Conservation (phyloP, 805 yeast species). For the Torulaspora delbrueckii region DNA sequence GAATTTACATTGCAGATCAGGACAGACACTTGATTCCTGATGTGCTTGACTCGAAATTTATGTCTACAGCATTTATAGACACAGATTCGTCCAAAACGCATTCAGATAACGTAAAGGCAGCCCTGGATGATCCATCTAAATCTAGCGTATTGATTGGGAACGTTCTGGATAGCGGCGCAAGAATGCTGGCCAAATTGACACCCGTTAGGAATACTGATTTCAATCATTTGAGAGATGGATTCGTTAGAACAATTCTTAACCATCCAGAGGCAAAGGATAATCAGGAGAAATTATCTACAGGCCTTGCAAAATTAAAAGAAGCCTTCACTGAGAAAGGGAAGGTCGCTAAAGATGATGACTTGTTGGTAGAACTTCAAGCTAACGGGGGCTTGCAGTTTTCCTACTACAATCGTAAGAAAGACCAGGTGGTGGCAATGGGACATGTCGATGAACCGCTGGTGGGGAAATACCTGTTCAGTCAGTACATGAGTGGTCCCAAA, state of each 20-base stretch:
- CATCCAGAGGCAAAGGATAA: slow-evolving; percentile 54
- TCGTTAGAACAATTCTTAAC: slow-evolving; percentile 71
- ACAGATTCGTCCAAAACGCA: slow-evolving; percentile 35
- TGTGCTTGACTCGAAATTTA: slow-evolving; percentile 42
- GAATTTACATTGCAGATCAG: slow-evolving; percentile 64
- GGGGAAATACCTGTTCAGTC: slow-evolving; percentile 63
- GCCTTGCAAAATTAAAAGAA: slow-evolving; percentile 60
- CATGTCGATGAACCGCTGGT: slow-evolving; percentile 55
- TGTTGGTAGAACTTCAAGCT: slow-evolving; percentile 51
- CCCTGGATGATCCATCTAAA: slow-evolving; percentile 47
- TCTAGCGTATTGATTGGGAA: slow-evolving; percentile 52
- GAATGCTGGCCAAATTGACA: slow-evolving; percentile 67
- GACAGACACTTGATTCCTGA: slow-evolving; percentile 44
- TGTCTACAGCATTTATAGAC: slow-evolving; percentile 38
- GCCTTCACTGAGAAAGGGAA: slow-evolving; percentile 63
- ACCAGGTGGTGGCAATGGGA: slow-evolving; percentile 47
- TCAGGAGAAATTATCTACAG: slow-evolving; percentile 47
- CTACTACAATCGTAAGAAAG: slow-evolving; percentile 40
- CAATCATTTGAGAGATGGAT: slow-evolving; percentile 83
- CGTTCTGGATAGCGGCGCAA: slow-evolving; percentile 54
- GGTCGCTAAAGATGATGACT: slow-evolving; percentile 67
- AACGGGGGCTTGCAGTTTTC: slow-evolving; percentile 46
- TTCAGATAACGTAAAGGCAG: slow-evolving; percentile 38
- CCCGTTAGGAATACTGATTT: slow-evolving; percentile 91
- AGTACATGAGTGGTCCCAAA: slow-evolving; percentile 61